phyloP scores from a whole-genome alignment of 495 filamentous ascomycete genomes.

The Mytilinidion resinicola region DNA sequence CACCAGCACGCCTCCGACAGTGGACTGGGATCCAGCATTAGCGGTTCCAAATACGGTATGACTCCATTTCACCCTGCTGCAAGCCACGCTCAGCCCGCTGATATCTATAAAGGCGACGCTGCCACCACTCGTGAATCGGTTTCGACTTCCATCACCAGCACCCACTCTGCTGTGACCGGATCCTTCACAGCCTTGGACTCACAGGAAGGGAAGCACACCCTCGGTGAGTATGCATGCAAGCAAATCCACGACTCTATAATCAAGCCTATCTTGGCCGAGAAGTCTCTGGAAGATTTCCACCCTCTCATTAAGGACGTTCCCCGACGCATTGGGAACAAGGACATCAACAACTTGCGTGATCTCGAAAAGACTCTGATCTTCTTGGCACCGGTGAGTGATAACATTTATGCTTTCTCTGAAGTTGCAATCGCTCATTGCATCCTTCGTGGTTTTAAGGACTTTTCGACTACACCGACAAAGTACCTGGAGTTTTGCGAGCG shows the following conservation, averaged over 20 bases:
- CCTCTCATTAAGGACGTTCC: conserved; percentile 69
- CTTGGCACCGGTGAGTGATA: conserved; percentile 76
- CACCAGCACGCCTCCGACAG: conserved; percentile 57
- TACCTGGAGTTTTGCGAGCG: conserved; percentile 82
- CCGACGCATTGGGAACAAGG: conserved; percentile 65
- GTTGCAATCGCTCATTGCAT: conserved; percentile 60
- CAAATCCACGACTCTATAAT: conserved; percentile 54
- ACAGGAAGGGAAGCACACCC: conserved; percentile 36
- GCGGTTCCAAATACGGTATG: conserved; percentile 35
- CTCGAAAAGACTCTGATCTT: conserved; percentile 84
- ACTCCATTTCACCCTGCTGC: conserved; percentile 1
- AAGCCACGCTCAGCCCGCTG: conserved; percentile 3
- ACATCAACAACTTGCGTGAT: conserved; percentile 79
- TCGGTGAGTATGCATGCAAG: conserved; percentile 46
- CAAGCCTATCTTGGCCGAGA: conserved; percentile 49
- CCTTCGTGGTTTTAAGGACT: conserved; percentile 61
- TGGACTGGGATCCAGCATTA: conserved; percentile 54
- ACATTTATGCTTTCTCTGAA: conserved; percentile 37
- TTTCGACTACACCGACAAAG: conserved; percentile 55
- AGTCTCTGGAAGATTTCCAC: conserved; percentile 67
- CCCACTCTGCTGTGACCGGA: conserved; percentile 41
- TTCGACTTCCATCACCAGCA: conserved; percentile 20
- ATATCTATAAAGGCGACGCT: conserved; percentile 27
- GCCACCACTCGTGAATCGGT: conserved; percentile 26
- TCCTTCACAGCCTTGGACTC: conserved; percentile 35